Base-by-base conservation (phyloP, 1,284 basidiomycete genomes). In the Butyriboletus appendiculatus region DNA sequence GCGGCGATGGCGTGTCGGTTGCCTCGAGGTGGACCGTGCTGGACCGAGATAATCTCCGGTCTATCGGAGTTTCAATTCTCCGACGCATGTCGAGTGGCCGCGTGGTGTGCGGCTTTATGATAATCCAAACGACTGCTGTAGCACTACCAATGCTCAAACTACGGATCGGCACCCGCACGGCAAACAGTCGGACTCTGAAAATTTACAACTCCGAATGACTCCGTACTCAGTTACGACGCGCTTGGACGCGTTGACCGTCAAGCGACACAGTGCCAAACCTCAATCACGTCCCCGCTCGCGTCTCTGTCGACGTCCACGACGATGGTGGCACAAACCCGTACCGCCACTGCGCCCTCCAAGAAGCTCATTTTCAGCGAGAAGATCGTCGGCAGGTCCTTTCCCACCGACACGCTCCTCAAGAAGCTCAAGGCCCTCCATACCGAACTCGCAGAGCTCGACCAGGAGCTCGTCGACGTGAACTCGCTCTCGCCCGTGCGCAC, bases 401-500 rank as follows among this genome's bases (percentile, higher is more conserved):
- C 86, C 4, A 89, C 88, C 24, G 90, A 94, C 74, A 81, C 83
- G 0, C 76, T 95, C 28, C 82, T 91, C 62, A 94, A 92, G 76
- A 91, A 92, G 70, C 79, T 97, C 62, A 90, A 91, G 78, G 73
- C 79, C 1, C 79, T 98, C 6, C 90, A 96, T 63, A 76, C 79
- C 34, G 90, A 97, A 65, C 86, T 99, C 39, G 83, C 86, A 16
- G 82, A 81, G 9, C 80, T 96, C 63, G 95, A 97, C 66, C 96
- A 98, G 73, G 96, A 98, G 61, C 73, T 75, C 33, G 85, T 94
- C 65, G 94, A 96, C 64, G 79, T 83, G 35, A 68, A 72, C 54
- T 90, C 92, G 0, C 82, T 99, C 46, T 74, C 80, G 48, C 70
- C 75, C 20, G 84, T 89, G 30, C 84, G 87, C 58, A 85, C 88